Evolutionary conservation across 1,139 yeast species (phyloP), one percentile per base, ranked within the genome.

Genomic region (Saccharomyces hybrid): DNA sequence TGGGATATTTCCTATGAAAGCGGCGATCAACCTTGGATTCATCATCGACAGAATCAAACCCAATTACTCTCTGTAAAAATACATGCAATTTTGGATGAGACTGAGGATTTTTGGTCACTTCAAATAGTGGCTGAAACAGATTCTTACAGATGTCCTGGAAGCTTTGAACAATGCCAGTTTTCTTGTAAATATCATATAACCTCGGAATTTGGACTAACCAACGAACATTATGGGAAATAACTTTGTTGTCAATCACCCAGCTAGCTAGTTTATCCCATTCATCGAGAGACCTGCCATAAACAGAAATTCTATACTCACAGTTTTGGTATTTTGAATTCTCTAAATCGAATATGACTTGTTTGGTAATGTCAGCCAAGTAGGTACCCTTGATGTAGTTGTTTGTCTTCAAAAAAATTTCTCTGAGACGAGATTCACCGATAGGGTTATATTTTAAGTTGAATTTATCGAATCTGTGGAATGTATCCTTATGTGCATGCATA

Each of bases 401-500:
- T 0, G 99, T 93, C 72, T 93, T 95, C 65, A 95, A 77, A 70
- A 95, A 95, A 54, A 95, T 93, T 69, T 93, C 98, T 72, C 99
- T 82, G 69, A 95, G 76, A 71, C 99, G 84, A 23, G 98, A 91
- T 73, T 93, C 99, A 26, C 99, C 99, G 65, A 95, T 87, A 23
- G 99, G 99, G 67, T 95, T 95, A 75, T 95, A 95, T 72, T 95
- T 95, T 73, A 95, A 78, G 70, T 95, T 95, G 78, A 95, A 95
- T 73, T 95, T 95, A 73, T 95, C 99, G 68, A 95, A 95, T 65
- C 99, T 80, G 72, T 95, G 99, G 79, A 95, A 95, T 0, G 98
- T 86, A 68, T 95, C 99, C 59, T 93, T 88, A 70, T 95, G 99
- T 2, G 99, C 97, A 72, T 95, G 99, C 99, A 95, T 95, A 72